Conservation (phyloP, 345 rosid species). For the Cardamine occulta region DNA sequence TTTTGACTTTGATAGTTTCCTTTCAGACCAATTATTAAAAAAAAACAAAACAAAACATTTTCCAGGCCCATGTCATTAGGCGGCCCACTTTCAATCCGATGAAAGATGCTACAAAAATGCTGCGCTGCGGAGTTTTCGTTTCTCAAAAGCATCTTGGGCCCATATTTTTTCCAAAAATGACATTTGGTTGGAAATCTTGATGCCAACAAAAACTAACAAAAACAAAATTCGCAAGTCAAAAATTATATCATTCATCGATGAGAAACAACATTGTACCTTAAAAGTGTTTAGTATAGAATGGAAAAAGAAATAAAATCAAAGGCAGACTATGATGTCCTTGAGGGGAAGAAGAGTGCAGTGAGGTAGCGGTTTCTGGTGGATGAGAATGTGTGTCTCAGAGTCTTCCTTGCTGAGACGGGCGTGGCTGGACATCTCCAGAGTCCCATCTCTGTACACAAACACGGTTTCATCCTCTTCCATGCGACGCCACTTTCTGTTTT, state of each 20-base stretch:
- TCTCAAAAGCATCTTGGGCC: too few species aligned
- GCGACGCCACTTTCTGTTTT: constrained; percentile 47
- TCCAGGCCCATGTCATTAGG: constrained; percentile 33
- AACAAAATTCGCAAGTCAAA: too few species aligned
- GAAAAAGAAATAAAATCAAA: not conserved
- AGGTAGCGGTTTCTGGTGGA: constrained; percentile 1
- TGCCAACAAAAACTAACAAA: too few species aligned
- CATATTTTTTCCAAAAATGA: too few species aligned
- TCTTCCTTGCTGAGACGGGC: not conserved
- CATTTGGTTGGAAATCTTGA: too few species aligned
- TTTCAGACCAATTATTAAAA: constrained; percentile 32
- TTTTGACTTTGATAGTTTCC: constrained; percentile 28
- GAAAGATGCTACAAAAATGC: not conserved
- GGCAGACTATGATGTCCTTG: constrained; percentile 41
- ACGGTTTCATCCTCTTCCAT: constrained; percentile 51
- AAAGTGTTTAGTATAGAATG: too few species aligned
- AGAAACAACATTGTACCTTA: too few species aligned
- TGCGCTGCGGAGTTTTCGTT: too few species aligned
- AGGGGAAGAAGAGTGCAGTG: constrained; percentile 36
- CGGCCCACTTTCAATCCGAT: constrained; percentile 22
- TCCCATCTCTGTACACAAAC: constrained; percentile 58
- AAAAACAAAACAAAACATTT: constrained; percentile 22
- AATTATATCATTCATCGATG: too few species aligned
- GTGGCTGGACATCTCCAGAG: constrained; percentile 39
- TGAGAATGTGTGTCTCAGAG: not conserved